These are phyloP conservation scores for Candida nemodendra DNA, from an alignment of 805 yeast genomes.

Conservation along the genomic window DNA sequence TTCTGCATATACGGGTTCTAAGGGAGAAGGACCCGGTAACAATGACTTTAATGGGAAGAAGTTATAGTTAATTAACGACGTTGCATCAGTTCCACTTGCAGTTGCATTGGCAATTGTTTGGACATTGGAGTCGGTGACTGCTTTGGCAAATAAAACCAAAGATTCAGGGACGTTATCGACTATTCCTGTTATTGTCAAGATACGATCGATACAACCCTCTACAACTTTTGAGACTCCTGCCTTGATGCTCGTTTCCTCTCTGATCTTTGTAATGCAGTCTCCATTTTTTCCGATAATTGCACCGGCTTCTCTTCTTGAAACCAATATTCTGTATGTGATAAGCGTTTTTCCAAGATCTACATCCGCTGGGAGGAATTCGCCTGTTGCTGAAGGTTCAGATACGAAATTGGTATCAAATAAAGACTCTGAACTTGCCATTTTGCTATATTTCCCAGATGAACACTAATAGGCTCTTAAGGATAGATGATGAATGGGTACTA, in stretches of 20 bases:
- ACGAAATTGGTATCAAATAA: constrained; percentile 31
- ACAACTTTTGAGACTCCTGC: constrained; percentile 84
- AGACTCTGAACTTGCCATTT: constrained; percentile 33
- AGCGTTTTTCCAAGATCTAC: constrained; percentile 29
- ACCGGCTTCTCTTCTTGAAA: constrained; percentile 86
- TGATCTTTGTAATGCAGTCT: constrained; percentile 66
- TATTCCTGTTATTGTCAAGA: constrained; percentile 74
- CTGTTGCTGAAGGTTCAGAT: constrained; percentile 17
- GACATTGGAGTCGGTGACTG: constrained; percentile 48
- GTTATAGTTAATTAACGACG: constrained; percentile 39
- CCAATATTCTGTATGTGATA: constrained; percentile 54
- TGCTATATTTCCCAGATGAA: too few species aligned
- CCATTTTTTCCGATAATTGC: constrained; percentile 88
- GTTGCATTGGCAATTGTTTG: constrained; percentile 23
- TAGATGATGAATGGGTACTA: too few species aligned
- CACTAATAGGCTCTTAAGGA: too few species aligned
- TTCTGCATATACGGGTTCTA: constrained; percentile 51
- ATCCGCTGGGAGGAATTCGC: constrained; percentile 23
- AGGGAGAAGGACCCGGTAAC: constrained; percentile 49
- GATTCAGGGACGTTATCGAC: constrained; percentile 70
- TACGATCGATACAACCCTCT: constrained; percentile 79
- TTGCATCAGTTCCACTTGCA: constrained; percentile 30
- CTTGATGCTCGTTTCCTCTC: constrained; percentile 73
- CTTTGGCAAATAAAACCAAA: constrained; percentile 64
- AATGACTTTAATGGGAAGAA: constrained; percentile 62